A percentile compares a stretch with the other conserved stretches of the same genome.
Conservation (phyloP, 2,329 filamentous ascomycete species). For the Colletotrichum agaves region DNA sequence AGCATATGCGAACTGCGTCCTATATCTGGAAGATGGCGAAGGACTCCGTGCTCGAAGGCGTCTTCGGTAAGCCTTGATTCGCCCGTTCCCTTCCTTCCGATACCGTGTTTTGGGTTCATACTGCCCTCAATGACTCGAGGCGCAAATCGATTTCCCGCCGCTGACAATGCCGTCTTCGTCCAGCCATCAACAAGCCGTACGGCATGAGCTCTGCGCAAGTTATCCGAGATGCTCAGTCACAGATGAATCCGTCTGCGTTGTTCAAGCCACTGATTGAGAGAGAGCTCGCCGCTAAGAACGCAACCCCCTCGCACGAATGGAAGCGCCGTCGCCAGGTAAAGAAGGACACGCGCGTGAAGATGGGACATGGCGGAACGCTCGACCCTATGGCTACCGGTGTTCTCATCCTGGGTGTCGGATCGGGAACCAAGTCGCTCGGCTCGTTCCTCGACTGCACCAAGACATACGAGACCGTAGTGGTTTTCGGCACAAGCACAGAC, state of each 20-base stretch:
- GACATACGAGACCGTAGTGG: constrained; percentile 86
- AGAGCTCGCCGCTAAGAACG: constrained; percentile 65
- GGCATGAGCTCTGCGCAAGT: constrained; percentile 90
- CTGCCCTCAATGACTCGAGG: not conserved
- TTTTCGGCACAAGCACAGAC: constrained; percentile 94
- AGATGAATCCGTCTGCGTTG: constrained; percentile 82
- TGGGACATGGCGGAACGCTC: constrained; percentile 95
- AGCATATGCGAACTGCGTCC: constrained; percentile 46
- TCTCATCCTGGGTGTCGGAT: constrained; percentile 87
- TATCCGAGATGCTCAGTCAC: constrained; percentile 84
- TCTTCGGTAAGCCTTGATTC: constrained; percentile 61
- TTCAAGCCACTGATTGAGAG: constrained; percentile 82
- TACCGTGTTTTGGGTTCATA: constrained; percentile 21
- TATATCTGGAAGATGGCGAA: constrained; percentile 62
- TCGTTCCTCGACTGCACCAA: constrained; percentile 91
- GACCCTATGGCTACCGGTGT: constrained; percentile 95
- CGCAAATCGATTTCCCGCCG: constrained; percentile 6
- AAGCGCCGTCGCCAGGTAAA: constrained; percentile 67
- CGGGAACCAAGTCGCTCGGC: constrained; percentile 84
- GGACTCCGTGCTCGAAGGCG: constrained; percentile 64
- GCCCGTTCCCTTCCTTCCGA: not conserved
- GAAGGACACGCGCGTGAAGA: constrained; percentile 80
- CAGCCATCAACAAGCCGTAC: constrained; percentile 93
- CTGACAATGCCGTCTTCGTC: constrained; percentile 6
- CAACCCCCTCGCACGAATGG: constrained; percentile 68